Evolutionary conservation across 192 early-diverging fungal genomes (phyloP).

Genomic region (Chytriomyces sp.): DNA sequence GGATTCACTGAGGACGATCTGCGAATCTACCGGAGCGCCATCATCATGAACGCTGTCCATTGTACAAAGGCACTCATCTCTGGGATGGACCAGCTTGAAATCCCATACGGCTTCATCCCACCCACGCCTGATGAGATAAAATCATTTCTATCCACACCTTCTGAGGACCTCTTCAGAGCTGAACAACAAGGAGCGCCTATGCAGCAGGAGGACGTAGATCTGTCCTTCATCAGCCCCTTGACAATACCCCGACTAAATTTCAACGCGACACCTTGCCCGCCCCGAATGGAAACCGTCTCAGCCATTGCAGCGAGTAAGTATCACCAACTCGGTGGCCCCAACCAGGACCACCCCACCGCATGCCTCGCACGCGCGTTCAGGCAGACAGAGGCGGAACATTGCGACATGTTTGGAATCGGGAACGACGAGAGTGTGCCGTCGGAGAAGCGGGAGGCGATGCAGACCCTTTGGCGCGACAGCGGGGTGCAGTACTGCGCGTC

Average conservation of each 20-base stretch:
- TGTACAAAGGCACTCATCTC: conserved; percentile 24
- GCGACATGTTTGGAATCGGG: neutral
- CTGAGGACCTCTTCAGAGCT: neutral
- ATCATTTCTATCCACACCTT: neutral
- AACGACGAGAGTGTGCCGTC: conserved; percentile 16
- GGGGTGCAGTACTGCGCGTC: conserved; percentile 41
- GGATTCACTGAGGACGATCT: conserved; percentile 31
- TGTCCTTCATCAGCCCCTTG: neutral
- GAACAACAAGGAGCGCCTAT: neutral
- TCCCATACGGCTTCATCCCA: conserved; percentile 1
- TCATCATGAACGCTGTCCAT: conserved; percentile 26
- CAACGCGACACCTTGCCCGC: neutral
- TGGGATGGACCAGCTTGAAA: conserved; percentile 22
- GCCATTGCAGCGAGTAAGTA: neutral
- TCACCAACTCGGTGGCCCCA: neutral
- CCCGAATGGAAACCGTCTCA: neutral
- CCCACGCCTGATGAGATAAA: neutral
- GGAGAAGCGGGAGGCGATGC: conserved; percentile 9
- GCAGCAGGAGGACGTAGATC: neutral
- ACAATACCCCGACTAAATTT: neutral
- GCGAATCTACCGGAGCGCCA: conserved; percentile 21
- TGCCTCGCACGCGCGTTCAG: neutral
- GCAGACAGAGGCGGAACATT: neutral
- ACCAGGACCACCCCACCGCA: neutral
- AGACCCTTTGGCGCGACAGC: conserved; percentile 41